Conservation (phyloP, 2,329 filamentous ascomycete species). For the Bimuria novae-zelandiae region DNA sequence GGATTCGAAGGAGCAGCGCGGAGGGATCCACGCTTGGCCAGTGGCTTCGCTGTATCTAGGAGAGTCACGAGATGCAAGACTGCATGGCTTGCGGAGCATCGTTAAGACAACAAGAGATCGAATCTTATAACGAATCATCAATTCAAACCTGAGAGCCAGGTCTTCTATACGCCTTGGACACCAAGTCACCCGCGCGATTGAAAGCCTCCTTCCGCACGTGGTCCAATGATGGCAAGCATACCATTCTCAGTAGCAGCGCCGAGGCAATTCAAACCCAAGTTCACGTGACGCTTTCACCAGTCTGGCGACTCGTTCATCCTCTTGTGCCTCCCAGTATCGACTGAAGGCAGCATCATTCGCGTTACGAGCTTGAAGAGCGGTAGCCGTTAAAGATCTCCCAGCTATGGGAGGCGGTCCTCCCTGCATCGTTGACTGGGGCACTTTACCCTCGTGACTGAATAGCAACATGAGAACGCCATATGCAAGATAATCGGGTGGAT, state of each 20-base stretch:
- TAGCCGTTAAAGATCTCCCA: not conserved
- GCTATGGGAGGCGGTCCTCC: not conserved
- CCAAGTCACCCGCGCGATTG: too few relatives aligned
- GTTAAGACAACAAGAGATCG: conserved; percentile 42
- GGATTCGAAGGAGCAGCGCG: conserved; percentile 63
- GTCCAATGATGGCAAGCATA: too few relatives aligned
- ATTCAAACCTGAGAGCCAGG: not conserved
- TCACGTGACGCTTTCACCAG: conserved; percentile 10
- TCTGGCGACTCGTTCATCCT: not conserved
- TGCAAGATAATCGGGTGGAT: not conserved
- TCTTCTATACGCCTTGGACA: not conserved
- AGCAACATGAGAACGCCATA: not conserved
- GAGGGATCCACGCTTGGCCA: conserved; percentile 81
- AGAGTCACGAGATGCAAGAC: conserved; percentile 51
- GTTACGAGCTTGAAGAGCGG: conserved; percentile 3
- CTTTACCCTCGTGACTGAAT: not conserved
- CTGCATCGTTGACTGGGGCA: not conserved
- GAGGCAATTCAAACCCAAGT: conserved; percentile 13
- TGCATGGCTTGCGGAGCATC: conserved; percentile 54
- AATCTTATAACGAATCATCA: conserved; percentile 21
- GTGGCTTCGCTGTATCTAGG: conserved; percentile 67
- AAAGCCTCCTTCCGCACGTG: not conserved
- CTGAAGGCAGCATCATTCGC: not conserved
- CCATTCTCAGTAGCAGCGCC: conserved; percentile 4
- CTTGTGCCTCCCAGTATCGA: conserved; percentile 6